A percentile compares a stretch with the other conserved stretches of the same genome.
Conservation (phyloP, 2,329 filamentous ascomycete genomes). For the Alternaria sp. region DNA sequence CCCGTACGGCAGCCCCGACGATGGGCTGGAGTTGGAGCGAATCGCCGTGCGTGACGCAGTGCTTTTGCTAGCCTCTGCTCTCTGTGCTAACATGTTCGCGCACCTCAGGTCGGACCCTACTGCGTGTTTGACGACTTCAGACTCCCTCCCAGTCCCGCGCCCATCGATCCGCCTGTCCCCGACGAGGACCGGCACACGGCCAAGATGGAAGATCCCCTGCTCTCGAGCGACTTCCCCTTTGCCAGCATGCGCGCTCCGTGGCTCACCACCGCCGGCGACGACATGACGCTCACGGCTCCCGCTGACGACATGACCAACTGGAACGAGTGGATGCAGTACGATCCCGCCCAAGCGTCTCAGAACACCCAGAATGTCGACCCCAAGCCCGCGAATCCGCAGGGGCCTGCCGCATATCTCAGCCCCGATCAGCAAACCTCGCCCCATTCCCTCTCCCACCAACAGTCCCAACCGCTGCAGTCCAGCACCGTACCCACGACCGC, state of each 20-base stretch:
- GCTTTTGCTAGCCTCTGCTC: slow-evolving; percentile 8
- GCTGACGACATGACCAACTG: slow-evolving; percentile 49
- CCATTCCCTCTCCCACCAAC: slow-evolving; percentile 37
- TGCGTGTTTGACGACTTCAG: slow-evolving; percentile 50
- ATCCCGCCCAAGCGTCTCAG: slow-evolving; percentile 51
- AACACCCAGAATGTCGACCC: slow-evolving; percentile 28
- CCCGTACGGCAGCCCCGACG: slow-evolving; percentile 41
- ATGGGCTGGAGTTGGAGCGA: slow-evolving; percentile 48
- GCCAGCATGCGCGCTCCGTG: slow-evolving; percentile 44
- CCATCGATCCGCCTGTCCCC: slow-evolving; percentile 17
- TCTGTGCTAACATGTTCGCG: slow-evolving; percentile 36
- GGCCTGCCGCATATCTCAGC: slow-evolving; percentile 39
- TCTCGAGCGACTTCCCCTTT: slow-evolving; percentile 47
- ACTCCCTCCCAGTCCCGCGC: slow-evolving; percentile 32
- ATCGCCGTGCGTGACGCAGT: slow-evolving; percentile 48
- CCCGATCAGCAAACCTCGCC: slow-evolving; percentile 38
- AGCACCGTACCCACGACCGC: slow-evolving; percentile 34
- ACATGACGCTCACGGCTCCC: slow-evolving; percentile 42
- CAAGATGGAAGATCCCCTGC: slow-evolving; percentile 47
- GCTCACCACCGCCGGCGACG: slow-evolving; percentile 46
- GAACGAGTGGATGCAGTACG: slow-evolving; percentile 60
- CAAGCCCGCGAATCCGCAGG: slow-evolving; percentile 37
- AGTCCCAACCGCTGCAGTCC: slow-evolving; percentile 35
- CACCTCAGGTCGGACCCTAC: slow-evolving; percentile 48
- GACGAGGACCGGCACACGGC: slow-evolving; percentile 12